phyloP scores from a whole-genome alignment of 192 early-diverging fungal species.

The Linnemannia zychae region DNA sequence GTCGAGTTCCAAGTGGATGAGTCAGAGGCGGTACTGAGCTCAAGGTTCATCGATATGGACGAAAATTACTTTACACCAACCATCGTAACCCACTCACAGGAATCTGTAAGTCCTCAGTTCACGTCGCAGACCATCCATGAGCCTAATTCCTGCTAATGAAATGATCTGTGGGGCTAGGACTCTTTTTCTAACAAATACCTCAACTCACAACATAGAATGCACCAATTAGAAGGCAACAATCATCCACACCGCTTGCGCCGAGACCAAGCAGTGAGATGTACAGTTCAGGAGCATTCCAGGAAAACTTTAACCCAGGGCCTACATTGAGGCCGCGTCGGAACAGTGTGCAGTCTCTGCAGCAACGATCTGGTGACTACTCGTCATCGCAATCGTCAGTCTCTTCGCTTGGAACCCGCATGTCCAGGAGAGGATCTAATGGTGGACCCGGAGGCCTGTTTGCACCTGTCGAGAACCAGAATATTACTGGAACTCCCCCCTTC shows the following conservation, averaged over 20 bases:
- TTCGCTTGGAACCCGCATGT: constrained; percentile 42
- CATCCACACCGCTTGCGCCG: constrained; percentile 9
- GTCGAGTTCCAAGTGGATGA: constrained; percentile 83
- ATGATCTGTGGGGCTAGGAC: too few relatives aligned
- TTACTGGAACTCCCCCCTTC: constrained; percentile 31
- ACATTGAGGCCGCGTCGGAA: constrained; percentile 23
- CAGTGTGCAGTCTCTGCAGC: constrained; percentile 44
- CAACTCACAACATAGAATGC: background rate
- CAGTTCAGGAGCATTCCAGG: constrained; percentile 23
- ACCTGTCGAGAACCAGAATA: constrained; percentile 22
- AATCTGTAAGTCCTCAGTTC: constrained; percentile 25
- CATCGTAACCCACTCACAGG: constrained; percentile 59
- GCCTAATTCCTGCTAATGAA: background rate
- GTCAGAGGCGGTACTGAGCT: constrained; percentile 65
- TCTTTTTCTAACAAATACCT: background rate
- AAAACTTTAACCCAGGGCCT: constrained; percentile 8
- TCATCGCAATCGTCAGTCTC: constrained; percentile 49
- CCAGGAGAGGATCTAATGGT: constrained; percentile 34
- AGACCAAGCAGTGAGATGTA: constrained; percentile 35
- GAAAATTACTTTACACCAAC: constrained; percentile 78
- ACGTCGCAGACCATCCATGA: background rate
- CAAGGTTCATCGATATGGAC: constrained; percentile 71
- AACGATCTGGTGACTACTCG: constrained; percentile 38
- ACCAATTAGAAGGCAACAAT: background rate
- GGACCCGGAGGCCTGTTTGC: constrained; percentile 21